Conservation (phyloP, 805 yeast genomes). For the Candida saitoana region DNA sequence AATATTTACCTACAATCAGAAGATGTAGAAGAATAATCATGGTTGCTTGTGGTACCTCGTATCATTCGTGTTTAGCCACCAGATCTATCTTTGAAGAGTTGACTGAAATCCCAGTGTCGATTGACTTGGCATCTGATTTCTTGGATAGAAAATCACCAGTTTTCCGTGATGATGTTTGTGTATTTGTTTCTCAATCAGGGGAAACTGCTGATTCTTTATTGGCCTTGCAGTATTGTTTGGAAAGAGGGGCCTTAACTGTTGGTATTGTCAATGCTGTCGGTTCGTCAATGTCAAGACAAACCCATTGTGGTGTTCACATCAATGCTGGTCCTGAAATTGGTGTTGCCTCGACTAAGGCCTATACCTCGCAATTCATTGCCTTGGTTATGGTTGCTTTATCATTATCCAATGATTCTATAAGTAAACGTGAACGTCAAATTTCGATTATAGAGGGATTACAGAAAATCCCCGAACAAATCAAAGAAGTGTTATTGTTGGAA, state of each 20-base stretch:
- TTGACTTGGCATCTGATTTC: slow-evolving; percentile 92
- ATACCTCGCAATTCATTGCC: slow-evolving; percentile 97
- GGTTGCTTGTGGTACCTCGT: slow-evolving; percentile 99
- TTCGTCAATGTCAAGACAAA: slow-evolving; percentile 91
- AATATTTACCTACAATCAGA: slow-evolving; percentile 82
- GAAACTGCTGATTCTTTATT: slow-evolving; percentile 97
- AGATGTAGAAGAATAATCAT: slow-evolving; percentile 92
- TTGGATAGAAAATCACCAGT: slow-evolving; percentile 95
- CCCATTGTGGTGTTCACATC: slow-evolving; percentile 99
- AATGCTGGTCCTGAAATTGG: slow-evolving; percentile 99
- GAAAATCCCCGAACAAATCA: slow-evolving; percentile 81
- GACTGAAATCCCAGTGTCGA: slow-evolving; percentile 89
- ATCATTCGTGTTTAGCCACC: slow-evolving; percentile 96
- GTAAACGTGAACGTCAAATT: slow-evolving; percentile 67
- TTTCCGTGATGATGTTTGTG: slow-evolving; percentile 95
- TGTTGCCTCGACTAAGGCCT: slow-evolving; percentile 98
- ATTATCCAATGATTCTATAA: slow-evolving; percentile 86
- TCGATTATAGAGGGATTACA: slow-evolving; percentile 85
- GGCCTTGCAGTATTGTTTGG: slow-evolving; percentile 92
- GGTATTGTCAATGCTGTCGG: slow-evolving; percentile 98
- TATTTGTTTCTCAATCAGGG: slow-evolving; percentile 97
- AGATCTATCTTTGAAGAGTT: slow-evolving; percentile 95
- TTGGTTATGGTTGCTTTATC: slow-evolving; percentile 94
- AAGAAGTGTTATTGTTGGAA: slow-evolving; percentile 69
- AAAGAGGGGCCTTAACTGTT: slow-evolving; percentile 94